Conservation (phyloP, 345 rosid species). For the Rubroshorea leprosula region DNA sequence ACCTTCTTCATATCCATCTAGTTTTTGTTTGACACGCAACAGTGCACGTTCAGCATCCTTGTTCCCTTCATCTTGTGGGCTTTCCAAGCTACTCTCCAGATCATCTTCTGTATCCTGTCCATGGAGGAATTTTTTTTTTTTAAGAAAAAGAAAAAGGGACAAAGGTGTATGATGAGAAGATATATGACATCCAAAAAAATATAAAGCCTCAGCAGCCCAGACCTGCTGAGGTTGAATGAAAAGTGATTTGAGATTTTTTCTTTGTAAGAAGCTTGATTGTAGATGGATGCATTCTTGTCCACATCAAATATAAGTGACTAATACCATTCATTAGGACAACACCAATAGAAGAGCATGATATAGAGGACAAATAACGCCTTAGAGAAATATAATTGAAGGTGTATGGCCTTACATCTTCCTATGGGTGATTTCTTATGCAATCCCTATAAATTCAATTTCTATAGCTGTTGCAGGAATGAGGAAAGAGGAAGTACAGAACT, state of each 20-base stretch:
- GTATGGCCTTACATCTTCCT: too few species aligned
- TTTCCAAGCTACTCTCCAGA: constrained; percentile 59
- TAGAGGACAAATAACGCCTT: too few species aligned
- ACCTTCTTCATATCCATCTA: constrained; percentile 96
- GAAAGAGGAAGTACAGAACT: too few species aligned
- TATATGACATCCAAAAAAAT: too few species aligned
- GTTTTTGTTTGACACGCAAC: constrained; percentile 88
- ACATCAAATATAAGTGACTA: constrained; percentile 1
- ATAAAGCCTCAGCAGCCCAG: too few species aligned
- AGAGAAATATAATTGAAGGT: too few species aligned
- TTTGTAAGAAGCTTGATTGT: neutral
- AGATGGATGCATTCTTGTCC: neutral
- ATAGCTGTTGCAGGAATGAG: too few species aligned
- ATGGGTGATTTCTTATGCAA: too few species aligned
- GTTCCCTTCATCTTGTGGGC: constrained; percentile 77
- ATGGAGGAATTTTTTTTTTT: too few species aligned
- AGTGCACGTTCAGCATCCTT: constrained; percentile 92
- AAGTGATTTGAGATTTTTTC: neutral
- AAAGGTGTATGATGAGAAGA: neutral
- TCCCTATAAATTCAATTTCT: too few species aligned
- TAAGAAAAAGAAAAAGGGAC: neutral
- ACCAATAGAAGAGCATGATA: too few species aligned
- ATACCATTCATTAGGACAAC: too few species aligned
- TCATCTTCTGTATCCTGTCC: constrained; percentile 68
- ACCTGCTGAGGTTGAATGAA: neutral